Percentiles rank a stretch among this genome's conserved stretches.
Evolutionary conservation across 306 rosid species (phyloP).

Genomic region (Oemleria cerasiformis): DNA sequence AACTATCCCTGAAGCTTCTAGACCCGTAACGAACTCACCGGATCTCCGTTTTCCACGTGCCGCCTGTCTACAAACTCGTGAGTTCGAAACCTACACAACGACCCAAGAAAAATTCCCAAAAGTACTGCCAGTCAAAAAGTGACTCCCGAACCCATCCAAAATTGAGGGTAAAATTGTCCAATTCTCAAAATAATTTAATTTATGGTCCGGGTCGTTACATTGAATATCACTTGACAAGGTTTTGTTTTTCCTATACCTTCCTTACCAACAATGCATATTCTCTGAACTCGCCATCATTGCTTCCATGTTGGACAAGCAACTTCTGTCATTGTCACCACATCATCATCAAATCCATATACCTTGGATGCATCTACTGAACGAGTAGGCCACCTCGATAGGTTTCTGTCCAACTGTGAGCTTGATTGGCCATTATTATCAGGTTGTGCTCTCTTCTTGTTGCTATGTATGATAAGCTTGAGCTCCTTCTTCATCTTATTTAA

Average conservation of each 20-base stretch:
- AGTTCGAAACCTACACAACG: too few relatives aligned
- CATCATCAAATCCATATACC: constrained; percentile 24
- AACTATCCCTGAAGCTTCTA: too few relatives aligned
- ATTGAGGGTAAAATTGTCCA: too few relatives aligned
- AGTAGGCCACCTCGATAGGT: neutral
- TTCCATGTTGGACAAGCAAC: constrained; percentile 1
- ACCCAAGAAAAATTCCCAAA: too few relatives aligned
- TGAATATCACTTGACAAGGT: constrained; percentile 10
- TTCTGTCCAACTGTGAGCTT: too few relatives aligned
- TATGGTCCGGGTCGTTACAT: too few relatives aligned
- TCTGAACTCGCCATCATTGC: constrained; percentile 1
- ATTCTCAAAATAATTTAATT: too few relatives aligned
- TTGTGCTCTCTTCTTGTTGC: neutral
- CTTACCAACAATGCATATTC: constrained; percentile 13
- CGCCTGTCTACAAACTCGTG: too few relatives aligned
- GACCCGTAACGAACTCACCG: too few relatives aligned
- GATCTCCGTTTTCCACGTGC: too few relatives aligned
- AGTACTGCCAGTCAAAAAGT: too few relatives aligned
- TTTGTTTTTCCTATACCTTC: constrained; percentile 22
- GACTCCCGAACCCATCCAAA: too few relatives aligned
- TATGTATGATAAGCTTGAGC: neutral
- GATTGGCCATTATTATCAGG: neutral
- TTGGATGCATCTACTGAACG: neutral
- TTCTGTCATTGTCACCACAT: constrained; percentile 1
- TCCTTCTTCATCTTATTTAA: constrained; percentile 6